These are phyloP conservation scores for Camillea tinctor DNA, from an alignment of 2,329 filamentous ascomycete genomes.

Conservation along the genomic window DNA sequence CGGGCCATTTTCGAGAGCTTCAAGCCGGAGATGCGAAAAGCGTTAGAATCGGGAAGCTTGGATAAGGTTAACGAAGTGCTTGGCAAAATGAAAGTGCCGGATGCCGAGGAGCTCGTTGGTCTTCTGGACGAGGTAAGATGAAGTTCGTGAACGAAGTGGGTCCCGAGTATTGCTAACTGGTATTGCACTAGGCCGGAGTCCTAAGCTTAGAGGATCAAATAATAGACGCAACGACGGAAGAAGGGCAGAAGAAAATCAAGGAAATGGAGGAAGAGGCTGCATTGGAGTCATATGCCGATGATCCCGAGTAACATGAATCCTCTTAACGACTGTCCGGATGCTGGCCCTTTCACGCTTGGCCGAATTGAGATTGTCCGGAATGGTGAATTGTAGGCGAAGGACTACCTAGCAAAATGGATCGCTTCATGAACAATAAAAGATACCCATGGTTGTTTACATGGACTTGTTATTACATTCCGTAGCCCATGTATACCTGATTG, in stretches of 20 bases:
- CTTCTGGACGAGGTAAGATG: constrained; percentile 67
- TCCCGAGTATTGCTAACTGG: constrained; percentile 24
- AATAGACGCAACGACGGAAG: constrained; percentile 90
- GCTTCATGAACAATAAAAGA: not conserved
- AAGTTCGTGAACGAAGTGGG: constrained; percentile 2
- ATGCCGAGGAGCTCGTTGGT: constrained; percentile 81
- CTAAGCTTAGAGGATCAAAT: constrained; percentile 89
- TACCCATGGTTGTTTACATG: not conserved
- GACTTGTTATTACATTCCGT: not conserved
- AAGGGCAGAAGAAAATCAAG: constrained; percentile 75
- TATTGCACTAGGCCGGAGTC: constrained; percentile 66
- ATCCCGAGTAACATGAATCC: constrained; percentile 42
- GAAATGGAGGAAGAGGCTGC: constrained; percentile 64
- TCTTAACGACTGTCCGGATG: not conserved
- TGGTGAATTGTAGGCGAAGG: not conserved
- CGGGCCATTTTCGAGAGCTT: constrained; percentile 82
- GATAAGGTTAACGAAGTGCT: constrained; percentile 87
- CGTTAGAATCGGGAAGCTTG: constrained; percentile 82
- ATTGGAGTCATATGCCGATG: constrained; percentile 36
- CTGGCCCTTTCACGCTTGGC: not conserved
- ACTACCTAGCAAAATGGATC: not conserved
- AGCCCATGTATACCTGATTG: not conserved
- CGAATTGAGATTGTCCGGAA: not conserved
- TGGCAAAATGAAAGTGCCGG: constrained; percentile 83
- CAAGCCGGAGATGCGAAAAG: constrained; percentile 74